Percentiles rank a stretch among this genome's conserved stretches.
Evolutionary conservation across 345 rosid genomes (phyloP).

Genomic region (Eucalyptus pauciflora): DNA sequence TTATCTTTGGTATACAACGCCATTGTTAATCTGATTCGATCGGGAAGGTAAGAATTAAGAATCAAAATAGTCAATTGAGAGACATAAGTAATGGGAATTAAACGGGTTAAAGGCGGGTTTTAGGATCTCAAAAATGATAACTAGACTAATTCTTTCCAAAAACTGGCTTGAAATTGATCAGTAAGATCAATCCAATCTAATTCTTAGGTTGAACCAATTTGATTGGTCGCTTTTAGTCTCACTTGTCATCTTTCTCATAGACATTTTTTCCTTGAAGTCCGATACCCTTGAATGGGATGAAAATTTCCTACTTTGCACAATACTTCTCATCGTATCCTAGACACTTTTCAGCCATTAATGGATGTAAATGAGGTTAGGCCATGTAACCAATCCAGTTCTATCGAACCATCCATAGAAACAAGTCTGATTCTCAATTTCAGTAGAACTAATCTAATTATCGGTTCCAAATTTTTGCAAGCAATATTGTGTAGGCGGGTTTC

Average conservation of each 20-base stretch:
- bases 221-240: not conserved
- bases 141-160: not conserved
- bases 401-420: not conserved
- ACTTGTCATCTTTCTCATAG: not conserved
- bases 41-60: rapidly evolving
- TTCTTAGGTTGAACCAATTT: not conserved
- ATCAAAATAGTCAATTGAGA: not conserved
- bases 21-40: not conserved
- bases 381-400: not conserved
- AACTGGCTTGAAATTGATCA: not conserved
- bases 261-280: not conserved
- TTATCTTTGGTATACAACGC: rapidly evolving
- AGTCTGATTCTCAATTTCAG: not conserved
- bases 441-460: rapidly evolving
- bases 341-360: not conserved
- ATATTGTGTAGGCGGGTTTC: rapidly evolving
- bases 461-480: not conserved
- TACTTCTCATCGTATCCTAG: not conserved
- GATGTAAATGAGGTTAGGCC: not conserved
- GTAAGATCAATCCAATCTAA: not conserved
- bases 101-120: not conserved
- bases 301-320: not conserved
- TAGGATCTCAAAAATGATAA: not conserved
- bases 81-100: not conserved
- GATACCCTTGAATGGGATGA: not conserved